These are phyloP conservation scores for Saccharomycopsis fodiens DNA, from an alignment of 805 yeast genomes.

Conservation along the genomic window DNA sequence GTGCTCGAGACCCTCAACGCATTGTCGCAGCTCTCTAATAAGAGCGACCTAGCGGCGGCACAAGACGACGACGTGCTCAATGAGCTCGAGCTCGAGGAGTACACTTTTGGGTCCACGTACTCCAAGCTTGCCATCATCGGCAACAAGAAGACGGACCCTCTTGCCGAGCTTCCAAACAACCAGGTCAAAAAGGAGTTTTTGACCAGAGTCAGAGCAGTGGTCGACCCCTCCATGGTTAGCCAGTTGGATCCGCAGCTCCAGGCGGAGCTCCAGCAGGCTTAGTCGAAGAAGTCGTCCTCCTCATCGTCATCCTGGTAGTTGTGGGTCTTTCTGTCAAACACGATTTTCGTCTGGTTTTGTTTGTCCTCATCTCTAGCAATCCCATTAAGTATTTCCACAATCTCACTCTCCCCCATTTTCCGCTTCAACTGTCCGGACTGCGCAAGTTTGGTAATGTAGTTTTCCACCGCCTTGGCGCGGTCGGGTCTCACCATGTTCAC, in stretches of 20 bases:
- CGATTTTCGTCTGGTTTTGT: constrained; percentile 57
- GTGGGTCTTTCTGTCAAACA: constrained; percentile 42
- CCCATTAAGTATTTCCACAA: constrained; percentile 77
- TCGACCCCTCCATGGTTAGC: background rate
- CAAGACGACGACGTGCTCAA: constrained; percentile 26
- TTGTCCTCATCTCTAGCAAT: constrained; percentile 67
- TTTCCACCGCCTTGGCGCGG: constrained; percentile 82
- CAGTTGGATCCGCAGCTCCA: constrained; percentile 2
- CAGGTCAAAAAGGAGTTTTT: constrained; percentile 11
- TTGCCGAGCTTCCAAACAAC: constrained; percentile 37
- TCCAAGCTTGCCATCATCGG: constrained; percentile 64
- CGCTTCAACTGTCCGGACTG: constrained; percentile 68
- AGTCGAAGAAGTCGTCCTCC: constrained; percentile 30
- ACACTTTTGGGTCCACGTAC: constrained; percentile 81
- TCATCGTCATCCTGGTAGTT: constrained; percentile 29
- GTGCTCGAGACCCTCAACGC: constrained; percentile 37
- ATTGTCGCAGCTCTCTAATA: constrained; percentile 32
- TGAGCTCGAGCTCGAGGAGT: constrained; percentile 58
- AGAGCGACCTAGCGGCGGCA: constrained; percentile 29
- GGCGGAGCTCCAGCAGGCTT: background rate
- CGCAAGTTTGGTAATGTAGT: constrained; percentile 62
- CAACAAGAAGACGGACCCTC: constrained; percentile 62
- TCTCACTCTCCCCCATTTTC: constrained; percentile 72
- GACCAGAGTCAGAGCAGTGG: constrained; percentile 1
- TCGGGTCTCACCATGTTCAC: constrained; percentile 88